A percentile compares a stretch with the other conserved stretches of the same genome.
Conservation (phyloP, 805 yeast species). For the Metschnikowia proteae region DNA sequence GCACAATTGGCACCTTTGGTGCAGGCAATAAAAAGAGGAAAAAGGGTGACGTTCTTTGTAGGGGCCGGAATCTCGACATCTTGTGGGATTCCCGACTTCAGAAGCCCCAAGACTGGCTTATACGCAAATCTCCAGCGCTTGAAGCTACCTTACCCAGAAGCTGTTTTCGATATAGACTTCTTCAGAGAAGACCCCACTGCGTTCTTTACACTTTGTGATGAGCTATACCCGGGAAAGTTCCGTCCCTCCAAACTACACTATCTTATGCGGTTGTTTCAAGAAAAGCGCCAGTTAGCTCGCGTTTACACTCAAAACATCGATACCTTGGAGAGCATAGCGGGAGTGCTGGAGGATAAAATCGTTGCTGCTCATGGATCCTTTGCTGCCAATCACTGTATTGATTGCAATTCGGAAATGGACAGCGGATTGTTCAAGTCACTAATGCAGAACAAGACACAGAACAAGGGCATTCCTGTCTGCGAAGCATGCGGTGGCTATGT, state of each 20-base stretch:
- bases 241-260: constrained; percentile 79
- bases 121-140: constrained; percentile 74
- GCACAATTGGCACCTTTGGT: constrained; percentile 26
- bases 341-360: constrained; percentile 57
- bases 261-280: constrained; percentile 64
- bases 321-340: constrained; percentile 83
- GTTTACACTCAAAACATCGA: constrained; percentile 93
- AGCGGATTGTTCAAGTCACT: constrained; percentile 41
- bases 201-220: constrained; percentile 78
- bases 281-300: constrained; percentile 56
- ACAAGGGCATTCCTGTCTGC: constrained; percentile 53
- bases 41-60: constrained; percentile 57
- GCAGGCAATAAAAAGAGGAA: constrained; percentile 26
- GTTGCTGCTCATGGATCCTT: constrained; percentile 97
- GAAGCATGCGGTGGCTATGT: constrained; percentile 66
- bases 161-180: constrained; percentile 87
- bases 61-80: constrained; percentile 96
- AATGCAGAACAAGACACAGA: constrained; percentile 28
- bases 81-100: constrained; percentile 93
- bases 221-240: constrained; percentile 84
- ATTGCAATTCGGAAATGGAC: constrained; percentile 57
- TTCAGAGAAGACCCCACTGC: constrained; percentile 75
- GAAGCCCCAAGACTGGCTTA: constrained; percentile 86
- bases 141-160: constrained; percentile 87
- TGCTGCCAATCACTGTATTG: constrained; percentile 78